Conservation (phyloP, 768 basidiomycete species). For the Chlorophyllum brunneum region DNA sequence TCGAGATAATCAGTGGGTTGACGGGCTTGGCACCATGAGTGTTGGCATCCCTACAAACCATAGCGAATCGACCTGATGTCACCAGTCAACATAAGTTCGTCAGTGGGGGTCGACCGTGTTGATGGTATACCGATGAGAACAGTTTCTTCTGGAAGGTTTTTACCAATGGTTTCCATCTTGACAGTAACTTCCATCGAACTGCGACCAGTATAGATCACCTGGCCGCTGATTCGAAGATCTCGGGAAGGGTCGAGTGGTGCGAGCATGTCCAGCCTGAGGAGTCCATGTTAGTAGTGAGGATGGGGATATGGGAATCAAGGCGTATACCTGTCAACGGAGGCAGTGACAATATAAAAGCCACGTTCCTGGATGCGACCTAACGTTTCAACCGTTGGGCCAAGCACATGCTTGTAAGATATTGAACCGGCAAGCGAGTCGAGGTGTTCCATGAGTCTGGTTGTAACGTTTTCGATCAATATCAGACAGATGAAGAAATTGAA, state of each 20-base stretch:
- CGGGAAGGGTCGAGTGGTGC: slow-evolving; percentile 52
- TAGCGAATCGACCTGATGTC: slow-evolving; percentile 78
- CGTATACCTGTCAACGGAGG: slow-evolving; percentile 68
- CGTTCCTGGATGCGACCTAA: slow-evolving; percentile 53
- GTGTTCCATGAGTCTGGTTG: slow-evolving; percentile 64
- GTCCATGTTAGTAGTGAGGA: neutral
- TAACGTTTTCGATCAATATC: neutral
- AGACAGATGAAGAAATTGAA: neutral
- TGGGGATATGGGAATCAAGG: too few relatives aligned
- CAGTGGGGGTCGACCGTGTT: too few relatives aligned
- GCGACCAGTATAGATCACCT: slow-evolving; percentile 73
- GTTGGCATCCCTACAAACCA: slow-evolving; percentile 76
- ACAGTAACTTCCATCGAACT: slow-evolving; percentile 87
- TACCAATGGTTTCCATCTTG: slow-evolving; percentile 67
- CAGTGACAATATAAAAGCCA: slow-evolving; percentile 82
- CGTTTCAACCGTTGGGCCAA: slow-evolving; percentile 56
- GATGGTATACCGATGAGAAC: slow-evolving; percentile 54
- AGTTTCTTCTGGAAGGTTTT: slow-evolving; percentile 48
- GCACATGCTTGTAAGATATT: slow-evolving; percentile 80
- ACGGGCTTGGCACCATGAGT: slow-evolving; percentile 64
- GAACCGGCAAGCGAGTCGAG: slow-evolving; percentile 83
- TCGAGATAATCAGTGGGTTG: slow-evolving; percentile 55
- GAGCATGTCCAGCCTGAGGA: slow-evolving; percentile 61
- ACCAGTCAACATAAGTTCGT: neutral
- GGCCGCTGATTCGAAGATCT: slow-evolving; percentile 73